Percentiles rank a stretch among this genome's conserved stretches.
These are phyloP conservation scores for Rhizophora mangle DNA, from an alignment of 345 rosid genomes.

Conservation along the genomic window DNA sequence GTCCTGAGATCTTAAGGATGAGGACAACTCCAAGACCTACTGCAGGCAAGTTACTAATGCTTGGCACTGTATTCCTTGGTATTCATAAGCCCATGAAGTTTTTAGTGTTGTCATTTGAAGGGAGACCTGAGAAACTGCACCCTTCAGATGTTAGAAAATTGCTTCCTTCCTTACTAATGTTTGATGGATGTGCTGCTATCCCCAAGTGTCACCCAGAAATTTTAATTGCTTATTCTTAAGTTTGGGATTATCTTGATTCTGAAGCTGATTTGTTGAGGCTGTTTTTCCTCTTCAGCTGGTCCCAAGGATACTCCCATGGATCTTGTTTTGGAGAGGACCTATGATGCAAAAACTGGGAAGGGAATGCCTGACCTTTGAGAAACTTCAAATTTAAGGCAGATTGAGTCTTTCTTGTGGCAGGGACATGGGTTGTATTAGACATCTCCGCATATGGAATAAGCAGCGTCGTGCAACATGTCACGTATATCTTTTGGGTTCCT, in stretches of 20 bases:
- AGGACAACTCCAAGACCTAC: slow-evolving; percentile 88
- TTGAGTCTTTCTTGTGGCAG: no score
- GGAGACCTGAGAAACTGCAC: background rate
- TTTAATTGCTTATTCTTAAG: background rate
- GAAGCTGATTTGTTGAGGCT: background rate
- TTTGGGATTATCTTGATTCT: no score
- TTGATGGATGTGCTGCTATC: background rate
- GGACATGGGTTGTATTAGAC: no score
- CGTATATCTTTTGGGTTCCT: no score
- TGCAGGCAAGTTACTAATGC: slow-evolving; percentile 43
- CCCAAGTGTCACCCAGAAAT: background rate
- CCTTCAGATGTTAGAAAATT: background rate
- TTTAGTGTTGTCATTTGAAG: background rate
- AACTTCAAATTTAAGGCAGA: slow-evolving; percentile 6
- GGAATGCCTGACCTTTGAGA: slow-evolving; percentile 92
- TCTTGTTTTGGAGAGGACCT: slow-evolving; percentile 70
- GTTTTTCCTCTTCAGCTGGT: slow-evolving; percentile 54
- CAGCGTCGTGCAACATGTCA: no score
- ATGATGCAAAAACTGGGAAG: slow-evolving; percentile 76
- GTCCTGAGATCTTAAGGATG: slow-evolving; percentile 88
- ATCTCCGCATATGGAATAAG: no score
- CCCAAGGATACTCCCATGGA: slow-evolving; percentile 88
- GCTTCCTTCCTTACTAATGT: background rate
- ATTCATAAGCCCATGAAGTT: background rate
- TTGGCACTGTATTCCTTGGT: background rate